A percentile compares a stretch with the other conserved stretches of the same genome.
phyloP scores from a whole-genome alignment of 1,139 yeast genomes.

The Geotrichum siamense region DNA sequence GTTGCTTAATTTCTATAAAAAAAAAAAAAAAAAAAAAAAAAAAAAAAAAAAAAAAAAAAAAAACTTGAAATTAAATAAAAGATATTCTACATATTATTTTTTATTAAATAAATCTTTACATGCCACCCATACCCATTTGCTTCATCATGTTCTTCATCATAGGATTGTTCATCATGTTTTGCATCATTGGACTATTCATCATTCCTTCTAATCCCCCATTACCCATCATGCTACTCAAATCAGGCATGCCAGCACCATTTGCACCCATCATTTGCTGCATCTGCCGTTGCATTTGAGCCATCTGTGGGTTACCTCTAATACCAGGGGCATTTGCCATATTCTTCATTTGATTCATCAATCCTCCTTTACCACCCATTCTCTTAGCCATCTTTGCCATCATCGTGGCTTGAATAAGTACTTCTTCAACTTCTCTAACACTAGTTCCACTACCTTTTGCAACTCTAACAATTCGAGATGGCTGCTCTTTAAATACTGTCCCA shows the following conservation, averaged over 20 bases:
- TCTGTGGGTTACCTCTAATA: conserved; percentile 30
- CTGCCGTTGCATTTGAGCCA: conserved; percentile 35
- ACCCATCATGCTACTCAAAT: conserved; percentile 29
- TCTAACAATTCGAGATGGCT: conserved; percentile 80
- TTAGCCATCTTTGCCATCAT: conserved; percentile 94
- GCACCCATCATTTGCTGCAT: conserved; percentile 36
- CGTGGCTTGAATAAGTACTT: conserved; percentile 83
- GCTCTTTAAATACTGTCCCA: conserved; percentile 69
- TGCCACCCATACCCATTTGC: conserved; percentile 48
- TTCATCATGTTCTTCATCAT: conserved; percentile 73
- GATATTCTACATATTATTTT: no score
- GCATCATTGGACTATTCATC: conserved; percentile 38
- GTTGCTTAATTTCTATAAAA: no score
- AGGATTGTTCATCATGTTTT: conserved; percentile 55
- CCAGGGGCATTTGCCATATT: conserved; percentile 32
- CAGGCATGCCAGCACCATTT: conserved; percentile 37
- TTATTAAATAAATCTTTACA: no score
- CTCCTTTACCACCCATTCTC: conserved; percentile 50
- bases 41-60: no score
- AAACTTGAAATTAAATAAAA: no score
- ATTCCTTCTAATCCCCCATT: conserved; percentile 41
- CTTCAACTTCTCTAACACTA: conserved; percentile 85
- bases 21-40: no score
- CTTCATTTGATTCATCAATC: conserved; percentile 38
- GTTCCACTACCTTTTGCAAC: conserved; percentile 98